These are phyloP conservation scores for Termitomyces sp. DNA, from an alignment of 768 basidiomycete species.

Conservation along the genomic window DNA sequence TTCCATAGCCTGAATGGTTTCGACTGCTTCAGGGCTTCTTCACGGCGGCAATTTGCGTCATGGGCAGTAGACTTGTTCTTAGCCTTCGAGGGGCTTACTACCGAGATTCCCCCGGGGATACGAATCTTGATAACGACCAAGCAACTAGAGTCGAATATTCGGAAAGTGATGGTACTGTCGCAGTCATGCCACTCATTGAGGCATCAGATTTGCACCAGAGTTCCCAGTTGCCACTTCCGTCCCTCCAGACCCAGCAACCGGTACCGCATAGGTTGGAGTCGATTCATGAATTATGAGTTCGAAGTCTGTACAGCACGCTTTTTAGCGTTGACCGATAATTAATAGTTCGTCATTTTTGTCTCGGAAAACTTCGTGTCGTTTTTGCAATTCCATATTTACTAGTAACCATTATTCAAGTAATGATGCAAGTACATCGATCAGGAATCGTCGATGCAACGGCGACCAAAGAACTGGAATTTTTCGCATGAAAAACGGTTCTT, in stretches of 20 bases:
- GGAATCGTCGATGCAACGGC: background rate
- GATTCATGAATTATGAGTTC: background rate
- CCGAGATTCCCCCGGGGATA: constrained; percentile 1
- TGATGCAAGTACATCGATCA: background rate
- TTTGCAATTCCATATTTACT: background rate
- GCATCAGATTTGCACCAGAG: background rate
- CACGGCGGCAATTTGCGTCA: constrained; percentile 18
- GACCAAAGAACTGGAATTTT: background rate
- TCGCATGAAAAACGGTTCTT: too few species aligned
- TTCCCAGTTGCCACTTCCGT: background rate
- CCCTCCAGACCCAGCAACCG: background rate
- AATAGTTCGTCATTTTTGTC: background rate
- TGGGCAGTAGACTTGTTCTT: constrained; percentile 21
- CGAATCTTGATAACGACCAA: background rate
- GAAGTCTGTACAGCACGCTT: too few species aligned
- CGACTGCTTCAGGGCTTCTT: constrained; percentile 17
- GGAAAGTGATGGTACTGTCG: background rate
- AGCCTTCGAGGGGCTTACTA: constrained; percentile 24
- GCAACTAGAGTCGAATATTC: background rate
- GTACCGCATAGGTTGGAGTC: background rate
- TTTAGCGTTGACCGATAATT: background rate
- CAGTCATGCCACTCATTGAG: background rate
- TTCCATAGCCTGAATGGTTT: constrained; percentile 17
- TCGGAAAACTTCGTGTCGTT: background rate
- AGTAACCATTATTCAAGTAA: background rate